phyloP scores from a whole-genome alignment of 495 filamentous ascomycete species.

The Pyrenopolyporus hunteri region DNA sequence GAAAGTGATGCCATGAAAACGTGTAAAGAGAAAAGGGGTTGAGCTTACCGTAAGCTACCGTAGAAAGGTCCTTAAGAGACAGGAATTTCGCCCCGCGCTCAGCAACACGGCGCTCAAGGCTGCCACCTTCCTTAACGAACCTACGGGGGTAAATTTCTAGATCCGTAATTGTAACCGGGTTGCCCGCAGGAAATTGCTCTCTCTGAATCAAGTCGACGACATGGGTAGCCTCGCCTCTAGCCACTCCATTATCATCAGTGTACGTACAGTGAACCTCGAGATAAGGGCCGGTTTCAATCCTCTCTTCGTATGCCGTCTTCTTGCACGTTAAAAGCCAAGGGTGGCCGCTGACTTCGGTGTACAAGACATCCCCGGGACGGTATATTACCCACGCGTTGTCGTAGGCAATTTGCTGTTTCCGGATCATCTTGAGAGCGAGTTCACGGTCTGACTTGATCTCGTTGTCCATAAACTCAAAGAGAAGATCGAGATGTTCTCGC shows the following conservation, averaged over 20 bases:
- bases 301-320: constrained; percentile 39
- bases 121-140: constrained; percentile 26
- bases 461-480: constrained; percentile 45
- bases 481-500: constrained; percentile 43
- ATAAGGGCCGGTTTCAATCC: constrained; percentile 23
- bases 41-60: constrained; percentile 30
- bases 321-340: constrained; percentile 40
- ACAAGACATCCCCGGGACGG: constrained; percentile 44
- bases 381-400: constrained; percentile 47
- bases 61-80: constrained; percentile 25
- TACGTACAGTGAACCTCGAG: constrained; percentile 38
- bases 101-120: constrained; percentile 26
- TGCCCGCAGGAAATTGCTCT: constrained; percentile 27
- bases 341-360: constrained; percentile 39
- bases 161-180: constrained; percentile 33
- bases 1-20: not conserved
- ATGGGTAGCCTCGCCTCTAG: constrained; percentile 20
- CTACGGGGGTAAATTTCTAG: constrained; percentile 31
- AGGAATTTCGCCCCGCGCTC: constrained; percentile 34
- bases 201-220: constrained; percentile 26
- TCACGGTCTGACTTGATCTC: constrained; percentile 41
- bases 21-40: not conserved
- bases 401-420: constrained; percentile 40
- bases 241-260: constrained; percentile 32
- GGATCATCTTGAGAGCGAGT: constrained; percentile 34